Percentiles rank a stretch among this genome's conserved stretches.
Evolutionary conservation across 2,329 filamentous ascomycete genomes (phyloP).

Genomic region (Colletotrichum kahawae): DNA sequence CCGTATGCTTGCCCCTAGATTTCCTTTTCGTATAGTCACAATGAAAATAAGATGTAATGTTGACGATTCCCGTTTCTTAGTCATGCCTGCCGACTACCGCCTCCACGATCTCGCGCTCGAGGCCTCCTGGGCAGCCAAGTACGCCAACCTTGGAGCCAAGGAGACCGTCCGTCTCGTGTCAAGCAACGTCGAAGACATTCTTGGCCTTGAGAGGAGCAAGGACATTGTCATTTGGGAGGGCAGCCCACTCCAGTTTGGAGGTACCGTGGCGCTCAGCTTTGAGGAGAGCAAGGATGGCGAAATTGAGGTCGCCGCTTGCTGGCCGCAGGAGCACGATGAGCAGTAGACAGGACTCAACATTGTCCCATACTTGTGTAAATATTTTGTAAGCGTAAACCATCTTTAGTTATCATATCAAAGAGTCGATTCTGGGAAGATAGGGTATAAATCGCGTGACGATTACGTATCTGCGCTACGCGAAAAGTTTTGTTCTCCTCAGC

Average conservation of each 20-base stretch:
- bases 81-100: constrained; percentile 36
- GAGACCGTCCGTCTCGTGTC: constrained; percentile 41
- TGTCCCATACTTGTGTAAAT: neutral
- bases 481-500: no score
- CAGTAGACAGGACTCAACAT: neutral
- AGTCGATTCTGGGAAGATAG: neutral
- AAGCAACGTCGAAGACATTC: constrained; percentile 44
- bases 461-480: neutral
- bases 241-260: constrained; percentile 43
- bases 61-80: constrained; percentile 12
- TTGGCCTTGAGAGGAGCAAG: constrained; percentile 36
- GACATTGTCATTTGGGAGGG: constrained; percentile 50
- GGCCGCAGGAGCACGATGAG: constrained; percentile 15
- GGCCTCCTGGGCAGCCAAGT: constrained; percentile 45
- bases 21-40: neutral
- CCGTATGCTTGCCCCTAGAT: constrained; percentile 14
- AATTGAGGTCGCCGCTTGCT: constrained; percentile 36
- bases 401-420: neutral
- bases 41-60: no score
- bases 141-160: constrained; percentile 36
- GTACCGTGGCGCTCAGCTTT: constrained; percentile 41
- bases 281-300: constrained; percentile 27
- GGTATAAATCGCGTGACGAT: neutral
- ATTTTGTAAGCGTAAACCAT: no score
- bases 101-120: constrained; percentile 43